phyloP scores from a whole-genome alignment of 176 grass and related monocot species.

The maize (Zea mays) region DNA sequence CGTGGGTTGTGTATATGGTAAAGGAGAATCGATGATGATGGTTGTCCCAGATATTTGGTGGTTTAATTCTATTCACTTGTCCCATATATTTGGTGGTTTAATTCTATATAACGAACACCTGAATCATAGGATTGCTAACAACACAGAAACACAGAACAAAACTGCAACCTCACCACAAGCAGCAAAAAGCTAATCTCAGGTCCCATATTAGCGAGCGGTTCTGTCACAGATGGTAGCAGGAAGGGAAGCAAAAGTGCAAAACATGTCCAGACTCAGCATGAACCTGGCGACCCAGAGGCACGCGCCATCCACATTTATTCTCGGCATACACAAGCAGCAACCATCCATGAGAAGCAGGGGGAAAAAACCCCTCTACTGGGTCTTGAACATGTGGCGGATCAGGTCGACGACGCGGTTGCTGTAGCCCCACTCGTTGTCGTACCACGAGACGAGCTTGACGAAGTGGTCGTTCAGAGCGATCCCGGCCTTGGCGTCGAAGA shows the following conservation, averaged over 20 bases:
- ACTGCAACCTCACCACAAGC: constrained; percentile 19
- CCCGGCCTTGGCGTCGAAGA: constrained; percentile 87
- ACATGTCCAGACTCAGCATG: constrained; percentile 36
- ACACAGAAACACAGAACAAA: not conserved
- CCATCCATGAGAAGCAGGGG: not conserved
- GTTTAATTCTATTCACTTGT: no score
- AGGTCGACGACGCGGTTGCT: constrained; percentile 79
- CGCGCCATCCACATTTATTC: constrained; percentile 58
- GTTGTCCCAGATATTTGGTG: no score
- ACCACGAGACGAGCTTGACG: constrained; percentile 77
- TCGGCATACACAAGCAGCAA: constrained; percentile 43
- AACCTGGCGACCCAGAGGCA: not conserved
- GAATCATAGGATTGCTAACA: no score
- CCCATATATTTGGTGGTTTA: no score
- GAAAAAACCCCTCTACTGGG: constrained; percentile 31
- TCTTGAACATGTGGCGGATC: constrained; percentile 72
- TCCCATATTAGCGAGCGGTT: constrained; percentile 32
- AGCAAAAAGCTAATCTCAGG: not conserved
- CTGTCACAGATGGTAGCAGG: constrained; percentile 17
- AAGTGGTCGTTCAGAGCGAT: constrained; percentile 76
- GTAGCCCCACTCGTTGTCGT: constrained; percentile 91
- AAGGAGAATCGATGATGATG: no score
- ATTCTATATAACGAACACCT: no score
- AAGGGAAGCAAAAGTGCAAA: constrained; percentile 26
- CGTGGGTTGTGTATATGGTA: no score